A percentile compares a stretch with the other conserved stretches of the same genome.
Conservation (phyloP, 768 basidiomycete genomes). For the Rhizopogon salebrosus region DNA sequence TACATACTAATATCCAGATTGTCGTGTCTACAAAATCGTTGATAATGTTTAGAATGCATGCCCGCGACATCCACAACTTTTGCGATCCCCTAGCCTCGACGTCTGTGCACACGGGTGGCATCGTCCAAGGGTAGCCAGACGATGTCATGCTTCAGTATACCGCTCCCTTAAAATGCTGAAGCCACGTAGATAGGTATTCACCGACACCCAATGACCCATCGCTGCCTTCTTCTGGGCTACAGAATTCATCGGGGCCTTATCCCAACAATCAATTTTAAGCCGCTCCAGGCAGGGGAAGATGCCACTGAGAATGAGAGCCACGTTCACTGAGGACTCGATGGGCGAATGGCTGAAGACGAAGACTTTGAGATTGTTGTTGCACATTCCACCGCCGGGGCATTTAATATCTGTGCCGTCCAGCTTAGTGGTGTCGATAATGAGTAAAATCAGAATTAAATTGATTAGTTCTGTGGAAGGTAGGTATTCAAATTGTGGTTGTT, state of each 20-base stretch:
- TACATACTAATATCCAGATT: background rate
- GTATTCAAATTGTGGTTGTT: conserved; percentile 9
- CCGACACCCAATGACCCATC: background rate
- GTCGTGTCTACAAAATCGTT: no score
- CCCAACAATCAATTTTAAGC: conserved; percentile 18
- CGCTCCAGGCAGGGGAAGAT: conserved; percentile 15
- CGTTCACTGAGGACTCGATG: conserved; percentile 1
- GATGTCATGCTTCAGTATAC: background rate
- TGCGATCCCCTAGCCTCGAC: no score
- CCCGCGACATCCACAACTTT: no score
- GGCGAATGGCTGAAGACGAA: conserved; percentile 18
- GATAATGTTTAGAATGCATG: no score
- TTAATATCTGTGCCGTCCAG: background rate
- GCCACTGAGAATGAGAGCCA: conserved; percentile 9
- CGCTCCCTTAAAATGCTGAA: background rate
- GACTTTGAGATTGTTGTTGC: background rate
- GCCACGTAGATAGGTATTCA: background rate
- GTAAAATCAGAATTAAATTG: conserved; percentile 6
- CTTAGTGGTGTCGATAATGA: conserved; percentile 15
- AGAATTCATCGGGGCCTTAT: conserved; percentile 11
- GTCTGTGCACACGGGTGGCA: no score
- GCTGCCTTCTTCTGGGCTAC: background rate
- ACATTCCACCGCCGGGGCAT: background rate
- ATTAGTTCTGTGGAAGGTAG: conserved; percentile 14
- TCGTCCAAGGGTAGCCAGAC: background rate